These are phyloP conservation scores for Diaporthe caulivora DNA, from an alignment of 2,329 filamentous ascomycete genomes.

Conservation along the genomic window DNA sequence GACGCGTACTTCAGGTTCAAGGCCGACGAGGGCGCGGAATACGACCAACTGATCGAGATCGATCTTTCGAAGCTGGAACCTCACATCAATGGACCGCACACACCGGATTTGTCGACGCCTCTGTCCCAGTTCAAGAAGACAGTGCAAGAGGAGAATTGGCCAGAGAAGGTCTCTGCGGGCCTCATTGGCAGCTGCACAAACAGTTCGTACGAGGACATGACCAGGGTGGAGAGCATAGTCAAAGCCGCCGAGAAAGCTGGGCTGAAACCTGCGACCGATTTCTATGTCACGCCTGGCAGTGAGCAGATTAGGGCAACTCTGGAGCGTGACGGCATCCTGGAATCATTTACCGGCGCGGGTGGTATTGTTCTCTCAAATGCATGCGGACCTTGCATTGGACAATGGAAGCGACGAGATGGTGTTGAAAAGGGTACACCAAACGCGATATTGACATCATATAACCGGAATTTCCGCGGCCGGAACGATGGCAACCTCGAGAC, in stretches of 20 bases:
- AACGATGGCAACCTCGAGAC: slow-evolving; percentile 97
- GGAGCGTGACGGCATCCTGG: slow-evolving; percentile 87
- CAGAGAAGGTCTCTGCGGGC: slow-evolving; percentile 88
- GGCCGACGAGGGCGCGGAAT: slow-evolving; percentile 85
- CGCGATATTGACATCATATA: slow-evolving; percentile 97
- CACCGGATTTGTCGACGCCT: slow-evolving; percentile 93
- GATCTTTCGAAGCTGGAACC: slow-evolving; percentile 92
- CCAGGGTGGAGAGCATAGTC: slow-evolving; percentile 90
- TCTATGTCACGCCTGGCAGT: slow-evolving; percentile 96
- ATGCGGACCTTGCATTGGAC: slow-evolving; percentile 92
- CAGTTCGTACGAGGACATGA: slow-evolving; percentile 99
- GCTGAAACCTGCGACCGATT: slow-evolving; percentile 87
- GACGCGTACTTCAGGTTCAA: slow-evolving; percentile 73
- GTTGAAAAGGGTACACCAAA: slow-evolving; percentile 88
- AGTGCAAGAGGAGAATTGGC: slow-evolving; percentile 89
- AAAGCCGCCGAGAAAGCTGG: slow-evolving; percentile 93
- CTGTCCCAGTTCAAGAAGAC: slow-evolving; percentile 89
- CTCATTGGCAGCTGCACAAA: slow-evolving; percentile 99
- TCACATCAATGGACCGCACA: slow-evolving; percentile 97
- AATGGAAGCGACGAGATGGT: slow-evolving; percentile 93
- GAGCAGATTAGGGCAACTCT: slow-evolving; percentile 97
- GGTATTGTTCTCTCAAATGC: slow-evolving; percentile 94
- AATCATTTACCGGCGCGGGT: slow-evolving; percentile 87
- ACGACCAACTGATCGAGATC: slow-evolving; percentile 92
- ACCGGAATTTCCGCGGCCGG: slow-evolving; percentile 96